Percentiles rank a stretch among this genome's conserved stretches.
Conservation (phyloP, 495 filamentous ascomycete genomes). For the Apiosordaria backusii region DNA sequence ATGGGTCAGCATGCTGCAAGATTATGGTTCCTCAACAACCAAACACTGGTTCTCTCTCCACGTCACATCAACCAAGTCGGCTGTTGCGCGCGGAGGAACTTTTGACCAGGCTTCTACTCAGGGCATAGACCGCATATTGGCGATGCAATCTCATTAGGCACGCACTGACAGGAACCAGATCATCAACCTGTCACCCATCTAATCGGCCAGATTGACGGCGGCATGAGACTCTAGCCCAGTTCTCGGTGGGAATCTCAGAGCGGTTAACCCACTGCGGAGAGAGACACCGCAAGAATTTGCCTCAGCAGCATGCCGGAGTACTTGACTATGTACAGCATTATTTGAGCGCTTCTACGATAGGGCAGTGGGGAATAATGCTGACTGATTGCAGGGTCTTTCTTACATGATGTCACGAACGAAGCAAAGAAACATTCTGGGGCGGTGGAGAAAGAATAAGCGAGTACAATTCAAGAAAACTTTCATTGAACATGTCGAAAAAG, state of each 20-base stretch:
- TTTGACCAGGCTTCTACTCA: neutral
- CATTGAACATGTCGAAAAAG: neutral
- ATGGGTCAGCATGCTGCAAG: neutral
- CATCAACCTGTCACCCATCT: no score
- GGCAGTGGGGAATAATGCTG: neutral
- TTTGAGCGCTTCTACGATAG: neutral
- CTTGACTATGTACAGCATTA: neutral
- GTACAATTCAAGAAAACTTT: neutral
- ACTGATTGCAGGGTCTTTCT: constrained; percentile 6
- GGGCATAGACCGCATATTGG: neutral
- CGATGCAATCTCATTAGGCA: neutral
- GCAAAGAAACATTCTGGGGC: neutral
- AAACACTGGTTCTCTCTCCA: neutral
- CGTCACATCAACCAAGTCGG: neutral
- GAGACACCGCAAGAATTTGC: neutral
- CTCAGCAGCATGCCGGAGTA: neutral
- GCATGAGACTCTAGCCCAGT: neutral
- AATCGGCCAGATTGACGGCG: neutral
- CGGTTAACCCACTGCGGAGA: neutral
- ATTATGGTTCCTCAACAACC: neutral
- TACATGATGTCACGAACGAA: neutral
- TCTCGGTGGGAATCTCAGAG: neutral
- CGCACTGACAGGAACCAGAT: no score
- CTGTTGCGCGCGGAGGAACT: neutral
- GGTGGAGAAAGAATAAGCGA: neutral